These are phyloP conservation scores for Ramularia endophylla DNA, from an alignment of 2,329 filamentous ascomycete genomes.

Conservation along the genomic window DNA sequence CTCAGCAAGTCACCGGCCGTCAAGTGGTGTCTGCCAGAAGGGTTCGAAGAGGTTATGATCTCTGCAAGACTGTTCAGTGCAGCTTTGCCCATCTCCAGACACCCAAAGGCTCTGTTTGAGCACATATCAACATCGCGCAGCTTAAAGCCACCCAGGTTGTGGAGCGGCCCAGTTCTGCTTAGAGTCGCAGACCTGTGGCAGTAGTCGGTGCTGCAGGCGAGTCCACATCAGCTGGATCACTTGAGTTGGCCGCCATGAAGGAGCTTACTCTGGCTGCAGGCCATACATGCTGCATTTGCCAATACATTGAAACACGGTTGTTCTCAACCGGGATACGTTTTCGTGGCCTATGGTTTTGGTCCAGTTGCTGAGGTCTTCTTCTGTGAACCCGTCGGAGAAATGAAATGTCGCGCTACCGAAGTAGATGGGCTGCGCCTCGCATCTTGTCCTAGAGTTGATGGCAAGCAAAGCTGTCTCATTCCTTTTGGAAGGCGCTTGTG, in stretches of 20 bases:
- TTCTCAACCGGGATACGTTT: neutral
- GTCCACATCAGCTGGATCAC: neutral
- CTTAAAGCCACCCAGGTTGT: too few relatives aligned
- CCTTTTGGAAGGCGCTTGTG: too few relatives aligned
- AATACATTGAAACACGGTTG: slow-evolving; percentile 1
- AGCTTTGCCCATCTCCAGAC: too few relatives aligned
- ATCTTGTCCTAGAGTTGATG: slow-evolving; percentile 1
- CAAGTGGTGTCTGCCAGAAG: too few relatives aligned
- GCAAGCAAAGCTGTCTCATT: slow-evolving; percentile 1
- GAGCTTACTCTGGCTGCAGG: slow-evolving; percentile 5
- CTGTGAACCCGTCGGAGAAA: neutral
- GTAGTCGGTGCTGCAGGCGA: slow-evolving; percentile 5
- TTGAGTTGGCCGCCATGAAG: neutral
- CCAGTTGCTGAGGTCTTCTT: slow-evolving; percentile 2
- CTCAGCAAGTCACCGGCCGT: too few relatives aligned
- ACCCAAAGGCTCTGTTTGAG: too few relatives aligned
- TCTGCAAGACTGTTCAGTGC: too few relatives aligned
- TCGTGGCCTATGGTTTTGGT: slow-evolving; percentile 1
- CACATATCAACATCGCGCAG: too few relatives aligned
- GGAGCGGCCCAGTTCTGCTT: too few relatives aligned
- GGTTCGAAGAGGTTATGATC: too few relatives aligned
- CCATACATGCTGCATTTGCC: slow-evolving; percentile 8
- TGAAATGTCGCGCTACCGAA: neutral
- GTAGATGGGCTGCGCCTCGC: slow-evolving; percentile 1
- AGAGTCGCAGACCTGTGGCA: slow-evolving; percentile 1